Evolutionary conservation across 371 early-diverging fungal genomes (phyloP).

Genomic region (Mortierella sp.): DNA sequence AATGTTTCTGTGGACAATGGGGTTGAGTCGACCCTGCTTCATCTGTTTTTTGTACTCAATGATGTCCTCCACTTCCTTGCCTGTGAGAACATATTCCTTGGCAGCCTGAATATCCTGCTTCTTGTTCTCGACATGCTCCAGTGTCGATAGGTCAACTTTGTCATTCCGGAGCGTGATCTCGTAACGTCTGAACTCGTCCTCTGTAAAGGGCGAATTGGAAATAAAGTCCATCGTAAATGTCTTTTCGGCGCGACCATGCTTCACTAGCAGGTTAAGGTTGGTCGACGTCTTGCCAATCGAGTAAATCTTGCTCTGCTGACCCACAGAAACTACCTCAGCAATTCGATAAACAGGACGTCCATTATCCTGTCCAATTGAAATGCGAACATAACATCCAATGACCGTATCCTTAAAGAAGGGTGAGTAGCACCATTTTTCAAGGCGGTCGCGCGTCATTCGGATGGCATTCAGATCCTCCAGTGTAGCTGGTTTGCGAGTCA

Average conservation of each 20-base stretch:
- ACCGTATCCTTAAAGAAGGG: conserved; percentile 77
- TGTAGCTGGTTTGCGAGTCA: conserved; percentile 61
- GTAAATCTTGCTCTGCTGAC: conserved; percentile 72
- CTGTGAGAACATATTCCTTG: conserved; percentile 72
- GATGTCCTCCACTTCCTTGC: conserved; percentile 65
- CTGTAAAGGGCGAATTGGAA: conserved; percentile 74
- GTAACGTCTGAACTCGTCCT: conserved; percentile 72
- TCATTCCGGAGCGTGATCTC: conserved; percentile 63
- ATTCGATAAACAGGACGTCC: conserved; percentile 68
- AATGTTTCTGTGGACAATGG: conserved; percentile 44
- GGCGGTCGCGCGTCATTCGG: conserved; percentile 64
- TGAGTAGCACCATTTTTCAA: conserved; percentile 80
- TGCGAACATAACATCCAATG: conserved; percentile 72
- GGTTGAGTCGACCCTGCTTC: conserved; percentile 64
- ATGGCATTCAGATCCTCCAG: conserved; percentile 72
- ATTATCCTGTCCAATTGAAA: conserved; percentile 69
- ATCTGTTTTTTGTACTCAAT: conserved; percentile 61
- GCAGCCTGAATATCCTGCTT: conserved; percentile 66
- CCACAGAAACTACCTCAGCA: conserved; percentile 70
- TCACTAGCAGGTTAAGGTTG: conserved; percentile 68
- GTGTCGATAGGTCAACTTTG: conserved; percentile 57
- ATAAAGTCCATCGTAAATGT: conserved; percentile 79
- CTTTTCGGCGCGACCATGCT: conserved; percentile 75
- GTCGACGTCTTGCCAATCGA: conserved; percentile 65
- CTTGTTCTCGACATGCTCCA: conserved; percentile 66